Evolutionary conservation across 2,329 filamentous ascomycete genomes (phyloP).

Genomic region (Aureobasidium leucospermi): DNA sequence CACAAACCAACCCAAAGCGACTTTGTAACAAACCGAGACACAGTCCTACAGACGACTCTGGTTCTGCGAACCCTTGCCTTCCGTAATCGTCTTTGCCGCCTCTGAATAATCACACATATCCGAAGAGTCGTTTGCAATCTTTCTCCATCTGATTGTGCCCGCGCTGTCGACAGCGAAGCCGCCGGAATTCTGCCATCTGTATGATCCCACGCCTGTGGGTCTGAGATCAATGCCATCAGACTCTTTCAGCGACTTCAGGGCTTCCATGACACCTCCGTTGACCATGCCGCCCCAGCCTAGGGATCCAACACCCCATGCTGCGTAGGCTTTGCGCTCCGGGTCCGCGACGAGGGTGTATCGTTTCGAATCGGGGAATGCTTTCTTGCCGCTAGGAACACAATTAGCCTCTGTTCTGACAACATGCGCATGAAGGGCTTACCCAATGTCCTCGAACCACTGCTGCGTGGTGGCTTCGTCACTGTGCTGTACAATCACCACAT

Average conservation of each 20-base stretch:
- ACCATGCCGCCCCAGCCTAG: constrained; percentile 57
- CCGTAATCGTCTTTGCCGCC: constrained; percentile 29
- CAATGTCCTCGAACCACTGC: constrained; percentile 42
- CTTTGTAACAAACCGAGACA: too few relatives aligned
- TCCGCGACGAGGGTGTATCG: constrained; percentile 51
- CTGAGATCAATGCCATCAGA: constrained; percentile 17
- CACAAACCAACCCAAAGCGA: too few relatives aligned
- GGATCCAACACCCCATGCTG: constrained; percentile 58
- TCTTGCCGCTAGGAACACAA: constrained; percentile 19
- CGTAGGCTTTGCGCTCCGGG: constrained; percentile 52
- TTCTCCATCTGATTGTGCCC: constrained; percentile 48
- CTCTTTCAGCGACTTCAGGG: constrained; percentile 16
- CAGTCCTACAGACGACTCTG: background rate
- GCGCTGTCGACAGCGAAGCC: constrained; percentile 53
- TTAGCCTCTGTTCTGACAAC: background rate
- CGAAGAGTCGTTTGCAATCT: constrained; percentile 42
- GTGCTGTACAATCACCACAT: constrained; percentile 58
- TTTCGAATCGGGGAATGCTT: constrained; percentile 11
- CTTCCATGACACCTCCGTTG: constrained; percentile 25
- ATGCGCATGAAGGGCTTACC: background rate
- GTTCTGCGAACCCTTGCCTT: background rate
- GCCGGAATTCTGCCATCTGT: constrained; percentile 61
- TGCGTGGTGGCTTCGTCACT: constrained; percentile 47
- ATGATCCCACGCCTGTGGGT: constrained; percentile 43
- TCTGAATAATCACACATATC: constrained; percentile 49